phyloP scores from a whole-genome alignment of 148 eudicot species.

The Pouteria glomerata region DNA sequence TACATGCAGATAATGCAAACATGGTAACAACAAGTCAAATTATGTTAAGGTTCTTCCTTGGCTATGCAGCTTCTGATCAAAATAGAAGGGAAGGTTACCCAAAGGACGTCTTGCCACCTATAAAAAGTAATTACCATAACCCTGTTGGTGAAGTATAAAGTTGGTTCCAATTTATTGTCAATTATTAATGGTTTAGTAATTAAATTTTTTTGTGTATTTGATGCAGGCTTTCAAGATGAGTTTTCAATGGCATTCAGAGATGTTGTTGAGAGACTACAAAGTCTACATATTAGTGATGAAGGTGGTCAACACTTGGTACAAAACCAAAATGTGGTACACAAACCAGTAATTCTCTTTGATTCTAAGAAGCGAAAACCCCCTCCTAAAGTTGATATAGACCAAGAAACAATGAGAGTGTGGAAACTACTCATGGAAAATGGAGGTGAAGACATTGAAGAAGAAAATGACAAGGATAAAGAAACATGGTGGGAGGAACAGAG shows the following conservation, averaged over 20 bases:
- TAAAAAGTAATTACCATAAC: conserved; percentile 4
- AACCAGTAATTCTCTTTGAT: conserved; percentile 6
- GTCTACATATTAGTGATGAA: conserved; percentile 9
- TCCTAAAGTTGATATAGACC: conserved; percentile 24
- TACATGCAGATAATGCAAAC: neutral
- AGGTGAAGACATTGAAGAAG: conserved; percentile 16
- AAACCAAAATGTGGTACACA: neutral
- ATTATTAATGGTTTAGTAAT: neutral
- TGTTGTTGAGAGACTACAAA: conserved; percentile 6
- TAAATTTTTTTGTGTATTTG: neutral
- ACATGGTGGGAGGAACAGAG: conserved; percentile 34
- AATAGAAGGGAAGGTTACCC: neutral
- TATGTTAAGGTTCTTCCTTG: neutral
- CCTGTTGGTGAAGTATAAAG: neutral
- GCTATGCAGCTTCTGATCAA: neutral
- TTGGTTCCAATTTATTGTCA: neutral
- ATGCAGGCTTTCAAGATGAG: conserved; percentile 7
- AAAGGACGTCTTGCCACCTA: neutral
- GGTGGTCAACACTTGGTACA: conserved; percentile 9
- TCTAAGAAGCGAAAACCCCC: conserved; percentile 10
- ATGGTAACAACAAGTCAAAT: neutral
- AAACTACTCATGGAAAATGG: conserved; percentile 20
- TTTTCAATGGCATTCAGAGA: conserved; percentile 4
- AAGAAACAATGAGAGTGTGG: conserved; percentile 27
- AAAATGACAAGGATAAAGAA: conserved; percentile 14